Evolutionary conservation across 257 asterid genomes (phyloP).

Genomic region (Agastache rugosa): DNA sequence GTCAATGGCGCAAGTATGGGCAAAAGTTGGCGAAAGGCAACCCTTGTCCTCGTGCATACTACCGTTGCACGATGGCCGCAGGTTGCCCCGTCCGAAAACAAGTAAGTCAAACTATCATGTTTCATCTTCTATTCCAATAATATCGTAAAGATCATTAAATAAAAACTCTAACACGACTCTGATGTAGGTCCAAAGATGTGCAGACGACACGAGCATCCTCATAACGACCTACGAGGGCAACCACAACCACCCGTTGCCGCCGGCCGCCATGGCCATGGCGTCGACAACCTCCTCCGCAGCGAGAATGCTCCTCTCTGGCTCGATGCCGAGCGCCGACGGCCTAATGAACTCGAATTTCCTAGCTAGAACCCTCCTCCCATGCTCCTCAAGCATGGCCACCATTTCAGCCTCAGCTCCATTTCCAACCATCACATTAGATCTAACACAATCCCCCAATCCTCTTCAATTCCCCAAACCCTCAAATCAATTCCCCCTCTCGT

Average conservation of each 20-base stretch:
- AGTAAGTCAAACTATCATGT: slow-evolving; percentile 43
- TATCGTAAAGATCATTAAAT: not conserved
- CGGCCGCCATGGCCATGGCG: slow-evolving; percentile 98
- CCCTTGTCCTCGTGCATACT: slow-evolving; percentile 97
- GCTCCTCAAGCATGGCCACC: slow-evolving; percentile 90
- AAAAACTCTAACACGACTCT: not conserved
- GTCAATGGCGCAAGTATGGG: slow-evolving; percentile 98
- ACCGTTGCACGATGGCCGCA: slow-evolving; percentile 95
- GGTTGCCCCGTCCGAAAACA: slow-evolving; percentile 97
- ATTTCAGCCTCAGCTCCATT: slow-evolving; percentile 96
- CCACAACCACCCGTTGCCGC: slow-evolving; percentile 94
- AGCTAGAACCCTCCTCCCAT: slow-evolving; percentile 82
- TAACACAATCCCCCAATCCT: slow-evolving; percentile 79
- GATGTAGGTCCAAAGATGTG: slow-evolving; percentile 86
- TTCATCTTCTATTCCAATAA: not conserved
- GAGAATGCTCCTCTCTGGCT: slow-evolving; percentile 83
- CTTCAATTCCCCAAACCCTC: slow-evolving; percentile 52
- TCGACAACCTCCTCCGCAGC: slow-evolving; percentile 97
- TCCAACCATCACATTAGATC: slow-evolving; percentile 91
- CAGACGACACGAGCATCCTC: slow-evolving; percentile 71
- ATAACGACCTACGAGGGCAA: slow-evolving; percentile 93
- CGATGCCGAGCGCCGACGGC: slow-evolving; percentile 90
- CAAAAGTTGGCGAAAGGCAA: slow-evolving; percentile 98
- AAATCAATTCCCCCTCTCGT: slow-evolving; percentile 64
- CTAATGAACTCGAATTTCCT: slow-evolving; percentile 77